Evolutionary conservation across 2,329 filamentous ascomycete species (phyloP), one percentile per base, ranked within the genome.

Genomic region (Metarhizium guizhouense): DNA sequence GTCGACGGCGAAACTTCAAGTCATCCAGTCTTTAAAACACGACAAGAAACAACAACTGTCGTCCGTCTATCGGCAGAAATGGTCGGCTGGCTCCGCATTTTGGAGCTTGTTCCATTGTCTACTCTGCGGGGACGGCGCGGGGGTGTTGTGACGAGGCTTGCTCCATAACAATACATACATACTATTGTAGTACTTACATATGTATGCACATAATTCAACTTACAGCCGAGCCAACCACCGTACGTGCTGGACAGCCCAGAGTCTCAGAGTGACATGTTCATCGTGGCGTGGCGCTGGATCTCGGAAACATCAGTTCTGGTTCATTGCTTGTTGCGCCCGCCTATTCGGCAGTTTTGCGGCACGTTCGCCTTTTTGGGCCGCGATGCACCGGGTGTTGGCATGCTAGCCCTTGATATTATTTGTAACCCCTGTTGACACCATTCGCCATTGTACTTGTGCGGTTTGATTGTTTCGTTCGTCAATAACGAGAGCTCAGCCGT

Each of bases 401-500:
- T 53, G 29, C 20, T 29, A 14, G 10, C 1, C 13, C 6, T 14
- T 25, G 25, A 7, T 34, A 34, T 34, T 34, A 18, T 25, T 20
- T 13, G 45, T 11, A 30, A n/a, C 10, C 1, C 20, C 13, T 30
- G 11, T 29, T 8, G 43, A n/a, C 45, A 6, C 13, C 25, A 1
- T 48, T 13, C 25, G 11, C 38, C 32, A 11, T 34, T 40, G 38
- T 16, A 16, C 38, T 45, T 45, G 3, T 5, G 42, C 18, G 11
- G 6, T 2, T 20, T 6, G 16, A 13, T 6, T 13, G 18, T 6
- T 30, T 16, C 14, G 2, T n/a, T 30, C 14, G 20, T n/a, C 14
- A 20, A n/a, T 10, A 3, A 13, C 16, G 45, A 8, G 3, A 7
- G 25, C 49, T 61, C 58, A 70, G 49, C 63, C 65, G 14, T 60